phyloP scores from a whole-genome alignment of 2,329 filamentous ascomycete genomes.

The Thelonectria blattea region DNA sequence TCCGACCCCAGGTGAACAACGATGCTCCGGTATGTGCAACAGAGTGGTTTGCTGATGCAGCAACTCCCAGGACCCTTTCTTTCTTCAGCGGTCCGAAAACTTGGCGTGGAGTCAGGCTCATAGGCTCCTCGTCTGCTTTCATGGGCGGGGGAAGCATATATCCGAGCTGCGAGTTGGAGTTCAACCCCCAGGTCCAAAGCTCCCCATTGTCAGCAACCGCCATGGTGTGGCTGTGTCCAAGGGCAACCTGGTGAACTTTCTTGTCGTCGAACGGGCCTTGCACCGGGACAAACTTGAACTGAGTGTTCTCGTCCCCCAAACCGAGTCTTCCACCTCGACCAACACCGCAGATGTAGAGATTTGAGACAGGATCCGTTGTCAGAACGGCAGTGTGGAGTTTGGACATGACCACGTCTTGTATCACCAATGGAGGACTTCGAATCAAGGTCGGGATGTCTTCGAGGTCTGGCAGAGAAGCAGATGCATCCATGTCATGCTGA shows the following conservation, averaged over 20 bases:
- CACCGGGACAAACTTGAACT: conserved; percentile 85
- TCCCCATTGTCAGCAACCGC: conserved; percentile 87
- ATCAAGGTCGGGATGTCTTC: conserved; percentile 75
- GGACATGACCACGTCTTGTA: conserved; percentile 84
- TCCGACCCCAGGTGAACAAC: conserved; percentile 93
- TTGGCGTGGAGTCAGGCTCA: conserved; percentile 81
- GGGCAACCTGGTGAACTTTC: conserved; percentile 75
- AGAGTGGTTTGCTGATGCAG: conserved; percentile 90
- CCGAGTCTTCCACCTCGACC: conserved; percentile 89
- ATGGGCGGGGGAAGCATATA: conserved; percentile 74
- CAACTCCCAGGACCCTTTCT: conserved; percentile 79
- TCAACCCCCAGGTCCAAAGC: conserved; percentile 93
- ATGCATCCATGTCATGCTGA: conserved; percentile 45
- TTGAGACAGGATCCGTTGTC: conserved; percentile 85
- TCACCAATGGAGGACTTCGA: conserved; percentile 72
- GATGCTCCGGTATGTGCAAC: conserved; percentile 83
- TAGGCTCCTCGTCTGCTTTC: conserved; percentile 79
- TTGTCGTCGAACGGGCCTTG: conserved; percentile 77
- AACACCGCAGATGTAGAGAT: conserved; percentile 91
- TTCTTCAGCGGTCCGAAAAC: conserved; percentile 92
- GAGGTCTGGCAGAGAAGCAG: conserved; percentile 39
- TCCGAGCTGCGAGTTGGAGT: conserved; percentile 83
- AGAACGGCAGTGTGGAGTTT: conserved; percentile 91
- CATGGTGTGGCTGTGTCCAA: conserved; percentile 91
- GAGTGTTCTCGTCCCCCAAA: conserved; percentile 85